Conservation (phyloP, 1,139 yeast genomes). For the Saccharomyces hybrid region DNA sequence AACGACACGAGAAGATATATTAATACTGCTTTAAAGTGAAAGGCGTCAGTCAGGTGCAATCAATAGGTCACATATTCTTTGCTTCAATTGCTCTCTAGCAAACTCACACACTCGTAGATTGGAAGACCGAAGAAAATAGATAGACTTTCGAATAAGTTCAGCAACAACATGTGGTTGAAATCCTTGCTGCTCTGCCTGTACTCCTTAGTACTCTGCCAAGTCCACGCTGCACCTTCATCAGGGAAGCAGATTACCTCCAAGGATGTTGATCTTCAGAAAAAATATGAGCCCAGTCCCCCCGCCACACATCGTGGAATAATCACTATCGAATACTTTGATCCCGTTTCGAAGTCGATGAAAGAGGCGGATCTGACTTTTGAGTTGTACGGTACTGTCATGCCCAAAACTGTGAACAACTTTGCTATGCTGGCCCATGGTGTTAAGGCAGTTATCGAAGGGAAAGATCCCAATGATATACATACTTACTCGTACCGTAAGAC, state of each 20-base stretch:
- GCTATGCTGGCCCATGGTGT: slow-evolving; percentile 48
- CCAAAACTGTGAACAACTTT: slow-evolving; percentile 63
- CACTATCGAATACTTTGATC: slow-evolving; percentile 22
- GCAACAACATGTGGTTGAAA: not conserved
- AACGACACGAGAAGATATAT: slow-evolving; percentile 1
- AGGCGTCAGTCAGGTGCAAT: not conserved
- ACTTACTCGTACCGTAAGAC: slow-evolving; percentile 53
- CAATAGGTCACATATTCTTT: not conserved
- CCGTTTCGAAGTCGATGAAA: slow-evolving; percentile 10
- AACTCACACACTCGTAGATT: not conserved
- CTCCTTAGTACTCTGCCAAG: not conserved
- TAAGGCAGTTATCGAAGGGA: slow-evolving; percentile 36
- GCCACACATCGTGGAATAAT: slow-evolving; percentile 20
- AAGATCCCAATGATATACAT: slow-evolving; percentile 43
- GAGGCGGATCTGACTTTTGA: slow-evolving; percentile 49
- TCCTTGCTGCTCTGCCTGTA: not conserved
- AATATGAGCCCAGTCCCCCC: slow-evolving; percentile 28
- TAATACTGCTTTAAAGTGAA: not conserved
- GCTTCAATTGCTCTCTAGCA: not conserved
- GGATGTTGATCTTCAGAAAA: slow-evolving; percentile 11
- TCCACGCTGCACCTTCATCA: not conserved
- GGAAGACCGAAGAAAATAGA: not conserved
- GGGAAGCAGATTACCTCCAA: slow-evolving; percentile 4
- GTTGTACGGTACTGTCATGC: slow-evolving; percentile 62
- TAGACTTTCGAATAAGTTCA: not conserved